These are phyloP conservation scores for Marchantia paleacea DNA, from an alignment of 225 moss, liverwort and hornwort species.

Conservation along the genomic window DNA sequence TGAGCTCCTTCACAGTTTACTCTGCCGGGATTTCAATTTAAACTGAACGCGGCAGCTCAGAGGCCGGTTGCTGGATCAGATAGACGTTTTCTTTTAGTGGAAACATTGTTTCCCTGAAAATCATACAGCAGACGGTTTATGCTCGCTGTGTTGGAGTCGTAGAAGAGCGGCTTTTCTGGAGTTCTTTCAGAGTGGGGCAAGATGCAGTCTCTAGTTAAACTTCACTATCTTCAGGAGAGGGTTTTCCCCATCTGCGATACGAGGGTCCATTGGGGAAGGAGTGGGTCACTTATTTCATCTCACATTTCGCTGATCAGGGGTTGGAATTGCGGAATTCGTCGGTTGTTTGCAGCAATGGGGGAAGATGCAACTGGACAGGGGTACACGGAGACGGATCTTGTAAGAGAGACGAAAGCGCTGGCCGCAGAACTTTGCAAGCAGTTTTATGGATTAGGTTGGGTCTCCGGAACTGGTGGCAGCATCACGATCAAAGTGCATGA, in stretches of 20 bases:
- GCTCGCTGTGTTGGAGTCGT: constrained; percentile 6
- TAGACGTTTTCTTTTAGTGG: background rate
- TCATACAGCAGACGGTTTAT: background rate
- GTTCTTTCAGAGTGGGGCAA: constrained; percentile 5
- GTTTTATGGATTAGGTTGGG: constrained; percentile 96
- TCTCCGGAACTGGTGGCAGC: constrained; percentile 94
- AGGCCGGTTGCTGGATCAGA: no score
- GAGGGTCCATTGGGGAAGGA: background rate
- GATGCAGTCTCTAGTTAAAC: constrained; percentile 8
- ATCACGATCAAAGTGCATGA: constrained; percentile 91
- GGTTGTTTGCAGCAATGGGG: constrained; percentile 32
- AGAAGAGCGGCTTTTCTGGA: constrained; percentile 8
- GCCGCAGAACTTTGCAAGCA: constrained; percentile 97
- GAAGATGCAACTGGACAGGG: constrained; percentile 10
- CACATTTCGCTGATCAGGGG: constrained; percentile 13
- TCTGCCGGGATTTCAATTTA: no score
- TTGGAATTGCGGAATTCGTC: constrained; percentile 17
- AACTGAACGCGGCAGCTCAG: no score
- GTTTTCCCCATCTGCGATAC: constrained; percentile 3
- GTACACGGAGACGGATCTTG: constrained; percentile 35
- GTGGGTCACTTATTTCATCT: background rate
- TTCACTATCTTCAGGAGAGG: constrained; percentile 7
- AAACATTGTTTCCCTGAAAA: no score
- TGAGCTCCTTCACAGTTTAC: background rate
- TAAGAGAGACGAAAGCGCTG: constrained; percentile 62